A percentile compares a stretch with the other conserved stretches of the same genome.
Conservation (phyloP, 2,329 filamentous ascomycete genomes). For the Aspergillus bombycis region DNA sequence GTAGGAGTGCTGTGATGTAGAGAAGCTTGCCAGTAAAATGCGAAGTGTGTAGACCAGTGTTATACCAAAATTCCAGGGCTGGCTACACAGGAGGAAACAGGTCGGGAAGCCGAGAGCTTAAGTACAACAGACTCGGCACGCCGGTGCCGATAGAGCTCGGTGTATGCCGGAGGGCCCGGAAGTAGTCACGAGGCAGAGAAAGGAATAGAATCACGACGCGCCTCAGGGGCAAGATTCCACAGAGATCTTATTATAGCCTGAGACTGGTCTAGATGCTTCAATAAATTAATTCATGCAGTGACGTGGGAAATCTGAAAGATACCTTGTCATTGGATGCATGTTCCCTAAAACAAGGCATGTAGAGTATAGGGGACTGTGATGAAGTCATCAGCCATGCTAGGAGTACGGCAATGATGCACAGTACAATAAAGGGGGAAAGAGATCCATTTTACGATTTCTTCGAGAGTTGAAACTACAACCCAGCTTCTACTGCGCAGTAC, state of each 20-base stretch:
- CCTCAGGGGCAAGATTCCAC: background rate
- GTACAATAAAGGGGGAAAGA: background rate
- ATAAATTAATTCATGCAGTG: background rate
- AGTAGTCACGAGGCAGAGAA: constrained; percentile 5
- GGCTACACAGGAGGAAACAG: background rate
- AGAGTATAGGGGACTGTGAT: background rate
- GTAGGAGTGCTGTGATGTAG: background rate
- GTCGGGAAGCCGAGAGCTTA: constrained; percentile 9
- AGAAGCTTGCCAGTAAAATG: background rate
- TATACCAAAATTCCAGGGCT: background rate
- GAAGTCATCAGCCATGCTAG: background rate
- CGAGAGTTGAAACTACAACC: background rate
- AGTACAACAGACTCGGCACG: constrained; percentile 10
- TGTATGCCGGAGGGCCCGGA: constrained; percentile 9
- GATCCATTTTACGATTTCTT: too few species aligned
- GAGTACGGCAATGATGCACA: background rate
- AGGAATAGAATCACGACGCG: constrained; percentile 1
- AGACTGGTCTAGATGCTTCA: constrained; percentile 8
- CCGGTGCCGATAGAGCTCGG: constrained; percentile 7
- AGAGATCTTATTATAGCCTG: background rate
- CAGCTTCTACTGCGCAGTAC: background rate
- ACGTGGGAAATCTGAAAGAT: background rate
- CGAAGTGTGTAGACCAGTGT: background rate
- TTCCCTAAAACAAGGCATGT: background rate
- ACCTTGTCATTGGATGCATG: background rate